phyloP scores from a whole-genome alignment of 2,329 filamentous ascomycete genomes.

The Aspergillus sp. region DNA sequence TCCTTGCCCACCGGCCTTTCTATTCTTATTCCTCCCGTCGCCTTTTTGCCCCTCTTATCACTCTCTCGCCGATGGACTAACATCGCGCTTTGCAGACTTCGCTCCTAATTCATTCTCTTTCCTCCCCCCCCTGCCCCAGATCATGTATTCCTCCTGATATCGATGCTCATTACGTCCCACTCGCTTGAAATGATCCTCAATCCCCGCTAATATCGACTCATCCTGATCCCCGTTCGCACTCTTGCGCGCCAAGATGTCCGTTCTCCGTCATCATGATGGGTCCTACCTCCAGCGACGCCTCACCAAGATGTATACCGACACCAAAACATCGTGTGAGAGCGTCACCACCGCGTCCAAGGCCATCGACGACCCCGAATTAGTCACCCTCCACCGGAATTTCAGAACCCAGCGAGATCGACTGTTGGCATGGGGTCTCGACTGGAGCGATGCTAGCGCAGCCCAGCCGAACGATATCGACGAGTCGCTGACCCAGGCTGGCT shows the following conservation, averaged over 20 bases:
- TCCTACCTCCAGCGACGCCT: slow-evolving; percentile 50
- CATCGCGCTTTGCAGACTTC: background rate
- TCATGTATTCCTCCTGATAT: slow-evolving; percentile 8
- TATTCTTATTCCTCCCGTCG: slow-evolving; percentile 25
- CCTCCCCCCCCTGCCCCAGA: background rate
- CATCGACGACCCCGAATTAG: slow-evolving; percentile 53
- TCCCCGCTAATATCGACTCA: slow-evolving; percentile 9
- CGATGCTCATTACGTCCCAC: background rate
- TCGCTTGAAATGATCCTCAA: slow-evolving; percentile 14
- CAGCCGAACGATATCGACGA: slow-evolving; percentile 62
- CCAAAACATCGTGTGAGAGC: slow-evolving; percentile 61
- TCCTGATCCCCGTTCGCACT: slow-evolving; percentile 10
- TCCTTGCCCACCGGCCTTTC: slow-evolving; percentile 27
- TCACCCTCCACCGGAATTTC: slow-evolving; percentile 59
- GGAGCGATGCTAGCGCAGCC: slow-evolving; percentile 61
- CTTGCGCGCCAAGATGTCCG: slow-evolving; percentile 42
- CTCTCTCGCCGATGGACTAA: background rate
- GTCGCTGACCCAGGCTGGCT: slow-evolving; percentile 59
- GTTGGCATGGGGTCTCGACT: slow-evolving; percentile 65
- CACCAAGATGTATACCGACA: slow-evolving; percentile 63
- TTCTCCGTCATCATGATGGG: slow-evolving; percentile 46
- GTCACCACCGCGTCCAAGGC: slow-evolving; percentile 51
- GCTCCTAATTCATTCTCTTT: background rate
- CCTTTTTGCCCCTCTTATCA: slow-evolving; percentile 13
- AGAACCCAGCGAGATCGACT: slow-evolving; percentile 64